These are phyloP conservation scores for Amesomyces nigricolor DNA, from an alignment of 2,329 filamentous ascomycete genomes.

Conservation along the genomic window DNA sequence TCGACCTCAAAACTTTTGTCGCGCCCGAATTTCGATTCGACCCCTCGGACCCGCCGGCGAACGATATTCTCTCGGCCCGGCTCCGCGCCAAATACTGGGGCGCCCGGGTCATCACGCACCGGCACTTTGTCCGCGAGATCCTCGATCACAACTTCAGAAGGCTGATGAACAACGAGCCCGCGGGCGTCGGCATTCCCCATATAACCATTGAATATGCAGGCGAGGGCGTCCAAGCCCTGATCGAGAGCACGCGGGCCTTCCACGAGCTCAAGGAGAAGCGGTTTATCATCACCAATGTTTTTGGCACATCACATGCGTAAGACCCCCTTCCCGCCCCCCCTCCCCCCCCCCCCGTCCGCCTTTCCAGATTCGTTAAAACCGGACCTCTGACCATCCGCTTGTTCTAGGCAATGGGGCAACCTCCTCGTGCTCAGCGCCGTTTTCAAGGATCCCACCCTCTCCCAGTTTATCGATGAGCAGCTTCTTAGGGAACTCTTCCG, in stretches of 20 bases:
- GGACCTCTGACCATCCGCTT: conserved; percentile 1
- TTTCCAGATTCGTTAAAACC: not conserved
- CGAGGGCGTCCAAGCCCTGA: conserved; percentile 65
- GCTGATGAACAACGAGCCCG: conserved; percentile 18
- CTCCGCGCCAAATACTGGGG: conserved; percentile 94
- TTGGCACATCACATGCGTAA: conserved; percentile 94
- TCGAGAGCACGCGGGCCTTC: conserved; percentile 82
- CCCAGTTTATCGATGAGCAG: conserved; percentile 49
- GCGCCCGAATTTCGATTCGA: conserved; percentile 50
- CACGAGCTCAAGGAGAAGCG: conserved; percentile 57
- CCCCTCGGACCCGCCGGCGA: conserved; percentile 64
- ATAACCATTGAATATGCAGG: conserved; percentile 50
- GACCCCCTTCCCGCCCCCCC: conserved; percentile 29
- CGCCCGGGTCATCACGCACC: conserved; percentile 80
- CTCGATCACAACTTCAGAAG: conserved; percentile 43
- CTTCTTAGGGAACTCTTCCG: conserved; percentile 56
- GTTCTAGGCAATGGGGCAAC: conserved; percentile 80
- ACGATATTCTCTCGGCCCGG: conserved; percentile 73
- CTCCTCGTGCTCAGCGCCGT: conserved; percentile 83
- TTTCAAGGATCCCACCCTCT: conserved; percentile 60
- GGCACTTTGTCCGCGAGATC: conserved; percentile 62
- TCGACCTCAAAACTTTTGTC: conserved; percentile 38
- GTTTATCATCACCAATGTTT: conserved; percentile 88
- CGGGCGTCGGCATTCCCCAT: conserved; percentile 30
- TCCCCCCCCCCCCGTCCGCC: not conserved